Base-by-base conservation (phyloP, 2,329 filamentous ascomycete species). In the Chaetomiaceae sp. region DNA sequence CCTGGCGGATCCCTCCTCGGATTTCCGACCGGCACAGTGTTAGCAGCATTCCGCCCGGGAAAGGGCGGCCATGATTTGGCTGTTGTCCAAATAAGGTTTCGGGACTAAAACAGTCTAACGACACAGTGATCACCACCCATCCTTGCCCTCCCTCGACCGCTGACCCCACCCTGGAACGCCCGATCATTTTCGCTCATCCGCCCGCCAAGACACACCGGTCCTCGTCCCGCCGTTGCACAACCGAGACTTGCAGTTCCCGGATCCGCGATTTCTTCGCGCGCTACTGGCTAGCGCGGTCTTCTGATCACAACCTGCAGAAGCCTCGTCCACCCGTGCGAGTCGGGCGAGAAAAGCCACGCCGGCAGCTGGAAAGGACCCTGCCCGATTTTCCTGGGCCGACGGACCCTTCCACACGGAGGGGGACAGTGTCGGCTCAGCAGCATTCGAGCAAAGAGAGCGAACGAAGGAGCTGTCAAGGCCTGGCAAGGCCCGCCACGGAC, bases 31-130 rank as follows among this genome's bases (percentile, higher is more conserved):
- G 47, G 50, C 42, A 36, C 47, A 39, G 6, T 8, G 10, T 32
- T n/a, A n/a, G 29, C n/a, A n/a, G n/a, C n/a, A n/a, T 32, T 14
- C 11, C 11, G 6, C 15, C 11, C 12, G 26, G 35, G 19, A 35
- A 18, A 17, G 26, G 18, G n/a, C 27, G 32, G 24, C 24, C 34
- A 15, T n/a, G 38, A 22, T 45, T 45, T 26, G 41, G 38, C 36
- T 55, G 54, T 45, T 50, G 54, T 56, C 51, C 37, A 55, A 56
- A 53, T 56, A 56, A 56, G 52, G 52, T 56, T 56, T 55, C 44
- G 50, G 52, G 48, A 49, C 48, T 50, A 53, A 50, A 49, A 45
- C 39, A 40, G 40, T 44, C 45, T 33, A 47, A 47, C 42, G 35
- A 50, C 45, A 47, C 18, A 44, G 39, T 33, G 51, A 53, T 53